phyloP scores from a whole-genome alignment of 208 protist species.

The Entamoeba histolytica region DNA sequence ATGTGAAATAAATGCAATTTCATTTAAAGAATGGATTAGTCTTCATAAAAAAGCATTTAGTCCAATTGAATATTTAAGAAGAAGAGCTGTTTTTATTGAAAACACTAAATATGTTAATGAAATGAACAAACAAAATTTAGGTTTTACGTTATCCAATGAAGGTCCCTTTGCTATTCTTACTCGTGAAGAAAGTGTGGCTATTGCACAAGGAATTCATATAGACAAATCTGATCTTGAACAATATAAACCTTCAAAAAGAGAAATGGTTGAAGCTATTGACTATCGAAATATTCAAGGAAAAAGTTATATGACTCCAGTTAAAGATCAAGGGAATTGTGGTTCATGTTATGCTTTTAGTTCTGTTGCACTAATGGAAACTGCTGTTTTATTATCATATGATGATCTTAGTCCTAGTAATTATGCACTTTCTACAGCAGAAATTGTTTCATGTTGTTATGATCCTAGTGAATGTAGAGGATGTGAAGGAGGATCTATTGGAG shows the following conservation, averaged over 20 bases:
- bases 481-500: neutral
- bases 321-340: neutral
- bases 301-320: neutral
- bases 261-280: neutral
- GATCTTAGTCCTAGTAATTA: neutral
- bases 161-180: neutral
- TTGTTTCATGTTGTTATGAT: neutral
- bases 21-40: neutral
- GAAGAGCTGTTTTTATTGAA: neutral
- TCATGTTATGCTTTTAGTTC: conserved; percentile 9
- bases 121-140: neutral
- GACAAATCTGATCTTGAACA: neutral
- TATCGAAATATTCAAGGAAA: neutral
- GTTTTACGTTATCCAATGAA: neutral
- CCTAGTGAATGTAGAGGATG: neutral
- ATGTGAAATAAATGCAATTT: neutral
- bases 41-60: neutral
- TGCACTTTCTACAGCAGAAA: neutral
- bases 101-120: neutral
- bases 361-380: neutral
- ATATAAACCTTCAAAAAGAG: neutral
- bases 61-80: neutral
- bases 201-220: neutral
- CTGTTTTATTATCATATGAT: neutral
- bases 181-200: neutral